Conservation (phyloP, 352 stramenopile genomes). For the Blastocystis sp. region DNA sequence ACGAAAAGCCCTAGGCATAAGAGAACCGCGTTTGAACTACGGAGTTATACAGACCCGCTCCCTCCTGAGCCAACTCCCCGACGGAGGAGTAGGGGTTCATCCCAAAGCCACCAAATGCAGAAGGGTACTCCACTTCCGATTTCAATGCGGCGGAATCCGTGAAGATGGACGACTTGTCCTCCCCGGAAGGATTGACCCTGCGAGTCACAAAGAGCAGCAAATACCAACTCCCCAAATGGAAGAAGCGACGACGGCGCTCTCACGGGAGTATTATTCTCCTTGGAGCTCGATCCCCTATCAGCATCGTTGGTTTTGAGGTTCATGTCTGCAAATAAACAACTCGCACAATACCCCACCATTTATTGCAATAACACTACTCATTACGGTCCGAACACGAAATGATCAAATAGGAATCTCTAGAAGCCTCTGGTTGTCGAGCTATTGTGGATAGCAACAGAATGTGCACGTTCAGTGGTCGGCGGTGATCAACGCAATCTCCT, state of each 20-base stretch:
- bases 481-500: slow-evolving; percentile 23
- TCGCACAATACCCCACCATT: slow-evolving; percentile 2
- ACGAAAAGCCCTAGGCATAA: slow-evolving; percentile 25
- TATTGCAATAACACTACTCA: slow-evolving; percentile 60
- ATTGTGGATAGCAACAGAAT: slow-evolving; percentile 52
- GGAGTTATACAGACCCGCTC: neutral
- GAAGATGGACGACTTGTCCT: neutral
- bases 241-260: neutral
- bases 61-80: neutral
- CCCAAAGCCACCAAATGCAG: neutral
- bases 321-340: slow-evolving; percentile 27
- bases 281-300: neutral
- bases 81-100: neutral
- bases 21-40: neutral
- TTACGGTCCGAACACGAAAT: neutral
- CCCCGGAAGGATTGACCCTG: neutral
- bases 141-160: slow-evolving; percentile 6
- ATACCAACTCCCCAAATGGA: slow-evolving; percentile 43
- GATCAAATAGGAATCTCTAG: neutral
- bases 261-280: neutral
- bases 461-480: slow-evolving; percentile 50
- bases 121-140: slow-evolving; percentile 32
- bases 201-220: neutral
- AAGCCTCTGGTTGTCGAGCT: neutral
- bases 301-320: slow-evolving; percentile 33